Base-by-base conservation (phyloP, 805 yeast species). In the Ogataea trehalophila region DNA sequence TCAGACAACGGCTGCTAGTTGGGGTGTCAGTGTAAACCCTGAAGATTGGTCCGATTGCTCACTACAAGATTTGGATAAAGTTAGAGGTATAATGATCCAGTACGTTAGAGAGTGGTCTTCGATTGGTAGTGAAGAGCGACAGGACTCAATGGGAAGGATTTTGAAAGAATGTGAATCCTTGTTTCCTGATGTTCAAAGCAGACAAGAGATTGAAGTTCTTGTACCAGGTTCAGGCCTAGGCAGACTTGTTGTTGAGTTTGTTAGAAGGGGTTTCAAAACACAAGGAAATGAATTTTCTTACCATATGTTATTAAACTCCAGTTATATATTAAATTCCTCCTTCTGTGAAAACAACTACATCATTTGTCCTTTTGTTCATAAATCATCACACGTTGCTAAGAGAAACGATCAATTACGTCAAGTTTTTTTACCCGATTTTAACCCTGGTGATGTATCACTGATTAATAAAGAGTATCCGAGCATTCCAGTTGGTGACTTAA, bases 151-250 rank as follows among this genome's bases (percentile, higher is more conserved):
- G 56, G 69, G 67, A 0, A 59, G 64, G 22, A 67, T 81, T 4
- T 51, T 77, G 6, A 45, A 58, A 45, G 69, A 58, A 33, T 53
- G 74, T 42, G 71, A 64, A 46, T 41, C 13, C 2, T 41, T 63
- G 9, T 77, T 57, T 51, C 80, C 81, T 0, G 65, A 64, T 20
- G 54, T 69, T 2, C 51, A 48, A 0, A 43, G 48, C 0, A 60
- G 85, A 29, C 72, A 64, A 17, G 43, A 70, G 14, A 50, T 73
- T 13, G 70, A 74, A 36, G 68, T 82, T 0, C 62, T 83, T 15
- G 76, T 79, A 4, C 87, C 87, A 0, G 88, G 88, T 1, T 76
- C 83, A 46, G 87, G 87, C 0, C 65, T 81, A 33, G 87, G 85
- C 0, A 61, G 87, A 43, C 58, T 81, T 44, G 81, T 80, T 33